phyloP scores from a whole-genome alignment of 345 rosid genomes.

The Salix udensis region DNA sequence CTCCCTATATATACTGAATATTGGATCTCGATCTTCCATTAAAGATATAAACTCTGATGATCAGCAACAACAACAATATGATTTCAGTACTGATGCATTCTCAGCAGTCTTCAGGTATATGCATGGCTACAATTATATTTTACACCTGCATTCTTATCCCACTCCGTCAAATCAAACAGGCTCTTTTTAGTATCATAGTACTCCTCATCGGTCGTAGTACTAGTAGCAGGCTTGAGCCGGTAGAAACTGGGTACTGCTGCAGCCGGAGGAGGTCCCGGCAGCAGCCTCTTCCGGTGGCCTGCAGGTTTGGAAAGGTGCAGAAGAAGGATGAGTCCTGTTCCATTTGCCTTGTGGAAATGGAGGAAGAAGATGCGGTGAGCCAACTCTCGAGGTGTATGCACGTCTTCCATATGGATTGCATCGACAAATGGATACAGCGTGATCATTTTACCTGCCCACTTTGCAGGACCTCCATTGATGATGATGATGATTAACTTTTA shows the following conservation, averaged over 20 bases:
- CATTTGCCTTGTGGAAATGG: conserved; percentile 58
- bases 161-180: conserved; percentile 29
- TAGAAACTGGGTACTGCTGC: neutral
- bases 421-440: conserved; percentile 53
- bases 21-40: neutral
- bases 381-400: conserved; percentile 55
- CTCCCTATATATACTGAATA: neutral
- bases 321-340: conserved; percentile 39
- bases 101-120: conserved; percentile 28
- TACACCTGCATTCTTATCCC: conserved; percentile 57
- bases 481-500: neutral
- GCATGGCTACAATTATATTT: conserved; percentile 48
- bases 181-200: conserved; percentile 3
- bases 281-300: neutral
- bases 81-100: conserved; percentile 40
- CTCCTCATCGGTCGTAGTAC: conserved; percentile 4
- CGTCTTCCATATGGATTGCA: conserved; percentile 60
- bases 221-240: neutral
- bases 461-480: conserved; percentile 39
- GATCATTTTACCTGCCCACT: conserved; percentile 72
- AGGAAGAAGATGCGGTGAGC: conserved; percentile 48
- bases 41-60: neutral
- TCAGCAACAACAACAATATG: conserved; percentile 22
- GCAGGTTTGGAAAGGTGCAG: conserved; percentile 23
- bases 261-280: neutral